These are phyloP conservation scores for Rosa multiflora DNA, from an alignment of 306 rosid genomes.

Conservation along the genomic window DNA sequence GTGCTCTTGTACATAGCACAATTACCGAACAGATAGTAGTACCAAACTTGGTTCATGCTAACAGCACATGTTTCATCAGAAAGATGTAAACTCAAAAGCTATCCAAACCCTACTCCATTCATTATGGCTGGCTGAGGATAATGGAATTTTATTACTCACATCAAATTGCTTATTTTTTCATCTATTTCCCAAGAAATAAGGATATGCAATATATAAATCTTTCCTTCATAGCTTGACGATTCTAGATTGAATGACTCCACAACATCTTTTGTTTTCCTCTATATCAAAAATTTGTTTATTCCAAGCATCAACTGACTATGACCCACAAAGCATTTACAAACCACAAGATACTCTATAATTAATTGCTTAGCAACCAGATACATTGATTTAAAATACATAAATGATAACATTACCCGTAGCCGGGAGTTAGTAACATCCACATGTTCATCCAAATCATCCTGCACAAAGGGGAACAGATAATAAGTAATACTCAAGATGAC, in stretches of 20 bases:
- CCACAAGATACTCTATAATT: not conserved
- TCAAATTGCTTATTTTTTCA: not conserved
- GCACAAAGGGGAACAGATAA: conserved; percentile 25
- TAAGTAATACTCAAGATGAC: not conserved
- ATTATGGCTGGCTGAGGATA: not conserved
- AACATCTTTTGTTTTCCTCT: not conserved
- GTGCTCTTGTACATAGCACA: too few species aligned
- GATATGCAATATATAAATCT: not conserved
- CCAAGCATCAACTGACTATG: not conserved
- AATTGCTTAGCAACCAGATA: not conserved
- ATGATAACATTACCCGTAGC: conserved; percentile 64
- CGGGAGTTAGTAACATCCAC: conserved; percentile 91
- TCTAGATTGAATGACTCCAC: not conserved
- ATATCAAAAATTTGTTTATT: not conserved
- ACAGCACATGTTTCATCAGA: not conserved
- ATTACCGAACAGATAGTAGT: not conserved
- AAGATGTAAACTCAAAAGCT: not conserved
- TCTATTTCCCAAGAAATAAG: not conserved
- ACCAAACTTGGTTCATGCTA: not conserved
- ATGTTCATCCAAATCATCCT: conserved; percentile 97
- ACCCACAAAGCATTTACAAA: not conserved
- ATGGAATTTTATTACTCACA: not conserved
- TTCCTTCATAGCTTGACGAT: not conserved
- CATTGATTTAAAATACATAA: not conserved
- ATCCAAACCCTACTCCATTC: conserved; percentile 1